Evolutionary conservation across 306 rosid genomes (phyloP), one percentile per base, ranked within the genome.

Genomic region (Clitoria ternatea): DNA sequence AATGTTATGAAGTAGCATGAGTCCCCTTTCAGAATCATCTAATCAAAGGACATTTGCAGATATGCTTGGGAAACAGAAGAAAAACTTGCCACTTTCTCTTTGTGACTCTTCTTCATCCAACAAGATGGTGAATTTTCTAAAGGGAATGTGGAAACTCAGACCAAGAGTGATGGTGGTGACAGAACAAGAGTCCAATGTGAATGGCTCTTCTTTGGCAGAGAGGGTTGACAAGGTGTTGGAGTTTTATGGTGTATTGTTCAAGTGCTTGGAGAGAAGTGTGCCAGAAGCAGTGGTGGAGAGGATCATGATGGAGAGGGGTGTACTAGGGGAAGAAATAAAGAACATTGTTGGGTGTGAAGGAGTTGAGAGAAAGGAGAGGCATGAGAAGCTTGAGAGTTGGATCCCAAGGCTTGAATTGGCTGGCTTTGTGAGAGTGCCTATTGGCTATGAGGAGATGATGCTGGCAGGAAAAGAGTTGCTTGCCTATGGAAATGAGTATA

Each of bases 321-420:
- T 91, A 15, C 65, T 88, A 4, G 92, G 92, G 15, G 89, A 88
- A 66, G 88, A 91, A 72, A 86, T 91, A 2, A 88, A 80, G 56
- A 91, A 81, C 82, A 91, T 88, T 48, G 65, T 91, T 48, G 87
- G 90, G 10, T 86, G 91, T 62, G 97, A 88, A 52, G 95, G 96
- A 23, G 64, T 23, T 2, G 85, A 88, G 44, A 83, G 96, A 70
- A 88, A 65, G 17, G 89, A 86, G 76, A 83, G 96, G 83, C 87
- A 88, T 40, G 92, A 85, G 60, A 81, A 76, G 42, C 84, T 86
- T 37, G 86, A 83, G 79, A 83, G 59, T 47, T 91, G 97, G 97
- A 61, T 77, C 27, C 54, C 75, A 17, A 75, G 83, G 83, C 84
- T 91, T 5, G 90, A 88, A 76, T 23, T 82, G 33, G 86, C 86